Evolutionary conservation across 192 early-diverging fungal genomes (phyloP).

Genomic region (Gaertneriomyces sp.): DNA sequence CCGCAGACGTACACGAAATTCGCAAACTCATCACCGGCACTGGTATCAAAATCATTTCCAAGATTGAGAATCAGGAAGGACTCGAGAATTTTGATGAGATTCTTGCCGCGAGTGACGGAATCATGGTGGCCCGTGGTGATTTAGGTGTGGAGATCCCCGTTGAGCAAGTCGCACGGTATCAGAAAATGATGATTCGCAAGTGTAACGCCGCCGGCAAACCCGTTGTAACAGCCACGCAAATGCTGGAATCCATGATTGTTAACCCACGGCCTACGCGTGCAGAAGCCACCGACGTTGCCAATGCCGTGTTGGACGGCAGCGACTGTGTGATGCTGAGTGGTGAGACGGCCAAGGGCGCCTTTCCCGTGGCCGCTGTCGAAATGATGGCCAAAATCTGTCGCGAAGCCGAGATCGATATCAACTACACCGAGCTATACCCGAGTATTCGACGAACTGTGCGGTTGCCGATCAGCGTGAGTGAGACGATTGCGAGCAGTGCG

Average conservation of each 20-base stretch:
- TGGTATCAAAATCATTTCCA: constrained; percentile 90
- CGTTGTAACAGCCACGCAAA: constrained; percentile 95
- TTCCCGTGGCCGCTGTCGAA: constrained; percentile 84
- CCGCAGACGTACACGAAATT: constrained; percentile 86
- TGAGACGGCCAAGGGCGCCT: constrained; percentile 90
- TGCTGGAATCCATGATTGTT: constrained; percentile 72
- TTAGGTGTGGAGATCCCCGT: constrained; percentile 96
- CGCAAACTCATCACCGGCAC: constrained; percentile 77
- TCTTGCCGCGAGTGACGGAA: constrained; percentile 85
- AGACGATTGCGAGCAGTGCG: constrained; percentile 89
- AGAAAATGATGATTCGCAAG: constrained; percentile 99
- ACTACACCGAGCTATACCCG: constrained; percentile 92
- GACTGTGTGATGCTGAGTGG: constrained; percentile 99
- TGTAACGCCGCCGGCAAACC: constrained; percentile 96
- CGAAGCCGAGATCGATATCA: constrained; percentile 88
- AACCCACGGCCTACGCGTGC: constrained; percentile 99
- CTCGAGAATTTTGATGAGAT: constrained; percentile 99
- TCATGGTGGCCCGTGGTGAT: constrained; percentile 99
- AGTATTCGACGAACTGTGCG: constrained; percentile 73
- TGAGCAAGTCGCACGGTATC: constrained; percentile 67
- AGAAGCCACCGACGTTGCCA: constrained; percentile 97
- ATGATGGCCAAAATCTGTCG: constrained; percentile 95
- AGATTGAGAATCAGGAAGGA: constrained; percentile 98
- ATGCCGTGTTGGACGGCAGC: constrained; percentile 95
- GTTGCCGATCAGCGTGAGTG: constrained; percentile 77